Evolutionary conservation across 352 stramenopile genomes (phyloP).

Genomic region (Blastocystis sp.): DNA sequence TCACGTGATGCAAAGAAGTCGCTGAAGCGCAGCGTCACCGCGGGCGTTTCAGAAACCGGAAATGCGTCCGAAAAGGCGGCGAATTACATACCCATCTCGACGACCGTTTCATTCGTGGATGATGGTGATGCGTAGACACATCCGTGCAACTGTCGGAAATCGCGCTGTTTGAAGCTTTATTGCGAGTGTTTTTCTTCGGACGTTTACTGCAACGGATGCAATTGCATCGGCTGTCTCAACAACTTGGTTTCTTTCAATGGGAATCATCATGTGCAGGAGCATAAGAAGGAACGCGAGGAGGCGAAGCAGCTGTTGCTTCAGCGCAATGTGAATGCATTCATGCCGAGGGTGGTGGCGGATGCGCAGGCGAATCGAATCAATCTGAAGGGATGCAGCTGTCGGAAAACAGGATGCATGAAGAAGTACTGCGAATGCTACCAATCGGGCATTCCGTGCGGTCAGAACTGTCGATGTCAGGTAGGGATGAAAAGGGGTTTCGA

Average conservation of each 20-base stretch:
- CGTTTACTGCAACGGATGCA: constrained; percentile 58
- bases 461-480: constrained; percentile 74
- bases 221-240: constrained; percentile 58
- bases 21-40: constrained; percentile 81
- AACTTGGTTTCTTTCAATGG: neutral
- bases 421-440: constrained; percentile 95
- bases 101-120: neutral
- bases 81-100: neutral
- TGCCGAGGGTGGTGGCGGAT: neutral
- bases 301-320: constrained; percentile 1
- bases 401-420: constrained; percentile 89
- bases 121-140: neutral
- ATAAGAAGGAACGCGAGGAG: constrained; percentile 9
- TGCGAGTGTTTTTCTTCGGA: constrained; percentile 68
- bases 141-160: constrained; percentile 88
- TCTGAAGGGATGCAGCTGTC: constrained; percentile 80
- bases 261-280: neutral
- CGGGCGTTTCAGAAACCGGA: constrained; percentile 64
- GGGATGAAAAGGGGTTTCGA: constrained; percentile 76
- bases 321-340: neutral
- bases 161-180: constrained; percentile 84
- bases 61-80: no score
- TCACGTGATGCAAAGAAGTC: no score
- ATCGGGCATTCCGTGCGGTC: constrained; percentile 70
- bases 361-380: neutral